Percentiles rank a stretch among this genome's conserved stretches.
These are phyloP conservation scores for Bacidia gigantensis DNA, from an alignment of 495 filamentous ascomycete species.

Conservation along the genomic window DNA sequence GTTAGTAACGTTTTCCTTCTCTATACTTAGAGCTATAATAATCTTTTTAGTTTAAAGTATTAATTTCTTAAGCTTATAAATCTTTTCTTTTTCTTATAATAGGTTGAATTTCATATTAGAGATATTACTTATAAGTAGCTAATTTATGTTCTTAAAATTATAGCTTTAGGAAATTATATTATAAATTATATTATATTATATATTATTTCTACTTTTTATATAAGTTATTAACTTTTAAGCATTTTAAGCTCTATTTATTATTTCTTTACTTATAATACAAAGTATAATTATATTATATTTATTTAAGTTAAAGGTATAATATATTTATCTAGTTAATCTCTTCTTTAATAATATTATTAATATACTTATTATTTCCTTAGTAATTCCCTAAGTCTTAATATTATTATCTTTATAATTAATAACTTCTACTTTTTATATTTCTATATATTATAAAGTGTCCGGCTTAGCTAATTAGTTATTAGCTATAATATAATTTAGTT, in stretches of 20 bases:
- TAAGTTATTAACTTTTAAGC: background rate
- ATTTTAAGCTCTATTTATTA: background rate
- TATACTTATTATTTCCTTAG: background rate
- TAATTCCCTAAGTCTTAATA: constrained; percentile 2
- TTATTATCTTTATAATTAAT: background rate
- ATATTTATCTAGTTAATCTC: background rate
- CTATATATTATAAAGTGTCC: too few species aligned
- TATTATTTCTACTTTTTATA: background rate
- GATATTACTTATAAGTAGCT: background rate
- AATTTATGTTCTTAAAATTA: too few species aligned
- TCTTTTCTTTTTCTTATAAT: background rate
- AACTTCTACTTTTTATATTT: too few species aligned
- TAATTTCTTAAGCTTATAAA: background rate
- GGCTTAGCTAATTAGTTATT: too few species aligned
- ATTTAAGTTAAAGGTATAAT: background rate
- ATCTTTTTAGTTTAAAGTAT: background rate
- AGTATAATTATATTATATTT: background rate
- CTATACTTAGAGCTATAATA: background rate
- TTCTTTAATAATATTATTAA: background rate
- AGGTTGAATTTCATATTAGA: background rate
- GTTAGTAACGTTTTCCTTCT: background rate
- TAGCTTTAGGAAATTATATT: background rate
- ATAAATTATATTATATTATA: background rate
- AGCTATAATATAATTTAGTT: background rate
- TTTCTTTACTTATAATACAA: background rate